Evolutionary conservation across 306 rosid genomes (phyloP), one percentile per base, ranked within the genome.

Genomic region (Vachellia pachyceras): DNA sequence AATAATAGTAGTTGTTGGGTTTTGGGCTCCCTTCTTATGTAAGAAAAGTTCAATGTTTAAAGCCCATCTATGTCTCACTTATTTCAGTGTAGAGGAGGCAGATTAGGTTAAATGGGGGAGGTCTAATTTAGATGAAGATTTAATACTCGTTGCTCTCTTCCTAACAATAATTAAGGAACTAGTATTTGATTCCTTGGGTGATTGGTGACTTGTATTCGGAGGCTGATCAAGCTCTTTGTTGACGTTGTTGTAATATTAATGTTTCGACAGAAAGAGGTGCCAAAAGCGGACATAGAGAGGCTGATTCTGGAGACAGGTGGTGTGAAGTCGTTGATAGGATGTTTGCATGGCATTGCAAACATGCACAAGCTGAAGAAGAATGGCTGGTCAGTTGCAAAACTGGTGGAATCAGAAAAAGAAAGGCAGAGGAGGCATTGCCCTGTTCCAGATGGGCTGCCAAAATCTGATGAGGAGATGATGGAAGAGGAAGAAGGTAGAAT

Each of bases 381-480:
- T 3, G 87, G 25, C 2, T 22, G 52, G 4, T 77, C 72, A 57
- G n/a, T 77, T 66, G 22, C 73, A 23, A 79, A 77, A 73, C 76
- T 82, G 17, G 77, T 60, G 33, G 66, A 44, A 4, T 79, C 69
- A 18, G 84, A 49, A 6, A 70, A 18, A n/a, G 69, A 82, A 39
- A 87, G 78, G 18, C 69, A 0, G 0, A n/a, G n/a, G n/a, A n/a
- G n/a, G n/a, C n/a, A n/a, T n/a, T 91, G 86, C 22, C 98, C 94
- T 10, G 78, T 84, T 49, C 99, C 99, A 6, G 99, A 95, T 79
- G 99, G 99, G 50, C 82, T 95, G 84, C 99, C 99, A 3, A 95
- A 93, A 83, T 81, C 97, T 1, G 75, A 54, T 0, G 88, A 87
- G 22, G 97, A 93, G 80, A 11, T 95, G 50, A 84, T 73, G 83